A percentile compares a stretch with the other conserved stretches of the same genome.
These are phyloP conservation scores for Bidens hawaiensis DNA, from an alignment of 140 eudicot species.

Conservation along the genomic window DNA sequence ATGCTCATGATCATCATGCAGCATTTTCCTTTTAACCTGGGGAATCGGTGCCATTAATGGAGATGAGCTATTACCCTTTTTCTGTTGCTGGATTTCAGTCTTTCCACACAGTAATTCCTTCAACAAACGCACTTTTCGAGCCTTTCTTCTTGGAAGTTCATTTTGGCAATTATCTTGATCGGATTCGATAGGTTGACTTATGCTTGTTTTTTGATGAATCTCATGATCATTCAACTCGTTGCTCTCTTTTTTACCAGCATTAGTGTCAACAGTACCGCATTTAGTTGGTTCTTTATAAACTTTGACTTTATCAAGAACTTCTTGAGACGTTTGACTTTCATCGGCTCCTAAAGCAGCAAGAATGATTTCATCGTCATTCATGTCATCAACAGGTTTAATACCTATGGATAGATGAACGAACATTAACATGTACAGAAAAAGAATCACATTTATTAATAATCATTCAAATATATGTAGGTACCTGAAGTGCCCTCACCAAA, in stretches of 20 bases:
- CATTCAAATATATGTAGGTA: neutral
- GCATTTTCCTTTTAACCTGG: constrained; percentile 41
- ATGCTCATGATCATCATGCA: constrained; percentile 24
- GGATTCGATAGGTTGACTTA: constrained; percentile 13
- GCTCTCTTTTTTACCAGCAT: neutral
- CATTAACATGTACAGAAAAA: neutral
- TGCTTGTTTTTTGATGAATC: neutral
- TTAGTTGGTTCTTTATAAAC: constrained; percentile 8
- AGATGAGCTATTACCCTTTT: constrained; percentile 24
- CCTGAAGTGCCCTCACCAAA: constrained; percentile 26
- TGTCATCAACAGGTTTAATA: constrained; percentile 5
- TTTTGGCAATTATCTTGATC: constrained; percentile 11
- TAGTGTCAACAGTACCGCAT: neutral
- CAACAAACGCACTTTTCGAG: constrained; percentile 48
- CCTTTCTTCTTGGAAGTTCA: constrained; percentile 31
- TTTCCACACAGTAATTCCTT: constrained; percentile 44
- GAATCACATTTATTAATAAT: neutral
- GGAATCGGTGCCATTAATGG: constrained; percentile 21
- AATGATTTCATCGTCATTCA: constrained; percentile 6
- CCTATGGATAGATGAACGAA: constrained; percentile 1
- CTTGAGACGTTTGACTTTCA: constrained; percentile 6
- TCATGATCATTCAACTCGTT: constrained; percentile 8
- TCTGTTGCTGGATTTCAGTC: constrained; percentile 9
- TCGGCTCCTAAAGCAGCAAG: constrained; percentile 8
- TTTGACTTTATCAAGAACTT: neutral